These are phyloP conservation scores for Taiozyma sp. DNA, from an alignment of 1,139 yeast genomes.

Conservation along the genomic window DNA sequence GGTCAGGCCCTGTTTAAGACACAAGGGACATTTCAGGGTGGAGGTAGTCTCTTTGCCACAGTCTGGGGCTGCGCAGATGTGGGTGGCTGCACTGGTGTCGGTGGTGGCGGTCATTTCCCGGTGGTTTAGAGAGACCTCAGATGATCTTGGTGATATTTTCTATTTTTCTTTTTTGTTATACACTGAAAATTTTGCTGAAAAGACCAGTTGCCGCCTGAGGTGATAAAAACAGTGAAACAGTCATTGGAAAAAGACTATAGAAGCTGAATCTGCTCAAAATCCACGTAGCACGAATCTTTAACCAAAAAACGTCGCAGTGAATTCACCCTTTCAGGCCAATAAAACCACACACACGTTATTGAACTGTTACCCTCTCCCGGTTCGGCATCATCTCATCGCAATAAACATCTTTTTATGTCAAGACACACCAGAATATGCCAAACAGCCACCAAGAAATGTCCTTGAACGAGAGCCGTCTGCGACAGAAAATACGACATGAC, in stretches of 20 bases:
- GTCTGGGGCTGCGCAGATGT: conserved; percentile 50
- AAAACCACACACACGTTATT: no score
- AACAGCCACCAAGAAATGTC: not conserved
- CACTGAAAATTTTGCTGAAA: no score
- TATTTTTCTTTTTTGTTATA: not conserved
- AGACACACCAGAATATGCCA: not conserved
- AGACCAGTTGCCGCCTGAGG: not conserved
- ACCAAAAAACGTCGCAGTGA: no score
- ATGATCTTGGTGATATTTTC: not conserved
- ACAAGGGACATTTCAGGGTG: conserved; percentile 83
- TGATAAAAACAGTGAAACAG: not conserved
- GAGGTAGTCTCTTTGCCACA: conserved; percentile 83
- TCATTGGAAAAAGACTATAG: not conserved
- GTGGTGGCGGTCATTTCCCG: not conserved
- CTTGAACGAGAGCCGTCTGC: not conserved
- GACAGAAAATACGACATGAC: not conserved
- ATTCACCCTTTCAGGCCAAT: no score
- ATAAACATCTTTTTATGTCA: no score
- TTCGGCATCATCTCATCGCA: not conserved
- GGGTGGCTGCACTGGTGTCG: not conserved
- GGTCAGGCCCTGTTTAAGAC: conserved; percentile 65
- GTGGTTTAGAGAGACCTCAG: not conserved
- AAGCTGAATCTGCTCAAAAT: no score
- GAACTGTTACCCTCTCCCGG: not conserved
- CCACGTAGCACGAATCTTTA: no score